Evolutionary conservation across 495 filamentous ascomycete genomes (phyloP), one percentile per base, ranked within the genome.

Genomic region (Cetradonia linearis): DNA sequence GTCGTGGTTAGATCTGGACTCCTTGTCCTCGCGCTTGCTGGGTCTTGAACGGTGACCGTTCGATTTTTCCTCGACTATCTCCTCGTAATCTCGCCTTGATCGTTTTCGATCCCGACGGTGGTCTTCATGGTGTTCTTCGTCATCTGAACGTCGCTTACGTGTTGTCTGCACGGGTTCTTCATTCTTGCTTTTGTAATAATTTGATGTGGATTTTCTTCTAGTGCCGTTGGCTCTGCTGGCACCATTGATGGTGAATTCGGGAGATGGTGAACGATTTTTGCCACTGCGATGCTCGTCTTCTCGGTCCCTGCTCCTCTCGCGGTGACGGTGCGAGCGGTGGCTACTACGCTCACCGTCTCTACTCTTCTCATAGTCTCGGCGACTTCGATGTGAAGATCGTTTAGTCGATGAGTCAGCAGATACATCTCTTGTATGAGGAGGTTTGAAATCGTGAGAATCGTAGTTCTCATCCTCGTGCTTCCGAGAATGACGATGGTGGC

Each of bases 101-200:
- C 77, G 72, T 66, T 85, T 86, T 66, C 77, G 75, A 63, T 70
- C 70, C 13, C 73, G 70, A 34, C 78, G 72, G 23, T 70, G 71
- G 46, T 79, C 72, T 7, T 73, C 71, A 46, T 25, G 20, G 30
- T 78, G 69, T 14, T 80, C 75, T 28, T 72, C 67, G 30, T 81
- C 76, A 37, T 62, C 54, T 50, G 55, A 58, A 9, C 68, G 65
- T 23, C 62, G 63, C 47, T 63, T 64, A 20, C 62, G 62, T 0
- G 62, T 65, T 18, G 66, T 56, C 13, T 56, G 55, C n/a, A 30
- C 34, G 5, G 65, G 30, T n/a, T 66, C 55, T 7, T 65, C 52
- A 20, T 60, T 48, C 20, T 56, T 55, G 6, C 46, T 52, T 31
- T 40, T 57, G 30, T 60, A 52, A 16, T 57, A 30, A 55, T 48